Base-by-base conservation (phyloP, 2,329 filamentous ascomycete species). In the Ophiostoma ulmi region DNA sequence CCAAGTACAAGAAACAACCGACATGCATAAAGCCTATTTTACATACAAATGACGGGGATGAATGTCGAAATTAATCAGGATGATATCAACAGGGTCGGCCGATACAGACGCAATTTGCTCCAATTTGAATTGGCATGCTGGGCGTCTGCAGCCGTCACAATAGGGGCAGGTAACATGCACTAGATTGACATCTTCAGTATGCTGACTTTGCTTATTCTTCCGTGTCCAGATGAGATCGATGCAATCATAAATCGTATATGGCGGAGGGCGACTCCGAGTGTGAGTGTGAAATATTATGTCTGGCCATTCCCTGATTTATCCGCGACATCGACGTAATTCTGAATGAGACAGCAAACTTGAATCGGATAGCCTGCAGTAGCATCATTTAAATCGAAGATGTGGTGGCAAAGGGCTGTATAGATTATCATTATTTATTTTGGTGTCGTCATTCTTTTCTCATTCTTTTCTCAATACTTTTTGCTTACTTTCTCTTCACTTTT, bases 81-180 rank as follows among this genome's bases (percentile, higher is more conserved):
- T 58, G 52, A 58, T 17, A 58, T 58, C 52, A 58, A 58, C 52
- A 58, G 52, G 52, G 52, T n/a, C 52, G 52, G 52, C 48, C n/a
- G 52, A 58, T 11, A 14, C n/a, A 44, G 14, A 58, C 52, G 52
- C 52, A 58, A 26, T 58, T 58, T 58, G 20, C 14, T 17, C 14
- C 44, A n/a, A 48, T 48, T 48, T 48, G 14, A 5, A 26, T 22
- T 31, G 52, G 52, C 52, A 58, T 58, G 52, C 7, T 11, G 7
- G 39, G 3, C 5, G 44, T 26, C n/a, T 11, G 17, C 52, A 58
- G 39, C 5, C 8, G 14, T 13, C 20, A 10, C 20, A 58, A 58
- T 58, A 58, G 52, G 52, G 52, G 52, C 52, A 3, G 13, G n/a
- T 6, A 0, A 1, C 44, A 17, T 3, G 44, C 44, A 48, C 20